A percentile compares a stretch with the other conserved stretches of the same genome.
Evolutionary conservation across 1,139 yeast genomes (phyloP).

Genomic region (Diutina sp.): DNA sequence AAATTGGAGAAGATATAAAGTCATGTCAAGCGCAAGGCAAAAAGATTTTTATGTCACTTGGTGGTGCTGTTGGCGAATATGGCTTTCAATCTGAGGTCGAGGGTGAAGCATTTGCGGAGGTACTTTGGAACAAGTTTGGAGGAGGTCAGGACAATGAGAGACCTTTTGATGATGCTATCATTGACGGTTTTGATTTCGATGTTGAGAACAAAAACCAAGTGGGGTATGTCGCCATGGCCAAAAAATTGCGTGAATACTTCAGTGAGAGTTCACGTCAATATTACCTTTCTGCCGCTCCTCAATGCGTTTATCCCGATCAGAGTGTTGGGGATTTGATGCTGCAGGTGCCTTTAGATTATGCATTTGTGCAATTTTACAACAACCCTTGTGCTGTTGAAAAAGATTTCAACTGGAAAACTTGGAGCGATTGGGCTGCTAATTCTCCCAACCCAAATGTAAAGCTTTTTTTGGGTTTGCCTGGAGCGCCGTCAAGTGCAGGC

Average conservation of each 20-base stretch:
- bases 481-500: slow-evolving; percentile 21
- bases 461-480: slow-evolving; percentile 65
- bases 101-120: slow-evolving; percentile 58
- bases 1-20: slow-evolving; percentile 61
- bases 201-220: slow-evolving; percentile 29
- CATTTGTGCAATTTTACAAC: slow-evolving; percentile 88
- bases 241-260: slow-evolving; percentile 45
- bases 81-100: slow-evolving; percentile 53
- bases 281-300: slow-evolving; percentile 90
- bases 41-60: slow-evolving; percentile 67
- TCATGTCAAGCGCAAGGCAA: slow-evolving; percentile 78
- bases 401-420: slow-evolving; percentile 72
- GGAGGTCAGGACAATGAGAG: slow-evolving; percentile 53
- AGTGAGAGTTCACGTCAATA: slow-evolving; percentile 45
- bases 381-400: slow-evolving; percentile 59
- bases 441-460: slow-evolving; percentile 62
- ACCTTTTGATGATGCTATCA: slow-evolving; percentile 54
- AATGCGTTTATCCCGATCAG: slow-evolving; percentile 87
- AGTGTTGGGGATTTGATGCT: slow-evolving; percentile 59
- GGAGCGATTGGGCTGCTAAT: slow-evolving; percentile 58
- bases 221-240: slow-evolving; percentile 54
- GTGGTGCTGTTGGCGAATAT: slow-evolving; percentile 77
- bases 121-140: slow-evolving; percentile 80
- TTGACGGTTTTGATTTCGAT: slow-evolving; percentile 37
- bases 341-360: slow-evolving; percentile 62